Percentiles rank a stretch among this genome's conserved stretches.
Conservation (phyloP, 208 protist genomes). For the Wallacemonas sp. region DNA sequence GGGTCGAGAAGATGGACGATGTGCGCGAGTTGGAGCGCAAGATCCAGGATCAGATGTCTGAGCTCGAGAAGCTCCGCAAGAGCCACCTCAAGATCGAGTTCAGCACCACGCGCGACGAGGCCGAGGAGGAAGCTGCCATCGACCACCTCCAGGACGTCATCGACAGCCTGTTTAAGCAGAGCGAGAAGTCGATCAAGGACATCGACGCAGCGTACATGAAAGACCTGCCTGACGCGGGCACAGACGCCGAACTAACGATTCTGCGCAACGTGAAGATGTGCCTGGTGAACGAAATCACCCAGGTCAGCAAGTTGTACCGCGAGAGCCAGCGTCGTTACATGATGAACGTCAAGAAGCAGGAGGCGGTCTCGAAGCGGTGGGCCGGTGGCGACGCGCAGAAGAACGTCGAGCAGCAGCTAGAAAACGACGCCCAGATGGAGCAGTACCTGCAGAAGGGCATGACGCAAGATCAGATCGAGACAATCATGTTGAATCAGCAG, state of each 20-base stretch:
- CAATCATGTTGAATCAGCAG: constrained; percentile 90
- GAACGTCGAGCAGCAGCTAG: constrained; percentile 84
- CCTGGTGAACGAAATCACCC: constrained; percentile 86
- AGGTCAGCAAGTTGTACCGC: constrained; percentile 86
- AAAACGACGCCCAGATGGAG: constrained; percentile 86
- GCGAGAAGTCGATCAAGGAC: constrained; percentile 74
- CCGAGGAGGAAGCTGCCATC: constrained; percentile 78
- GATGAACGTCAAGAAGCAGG: constrained; percentile 91
- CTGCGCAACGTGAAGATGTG: constrained; percentile 93
- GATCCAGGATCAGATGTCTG: constrained; percentile 73
- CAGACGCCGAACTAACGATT: constrained; percentile 87
- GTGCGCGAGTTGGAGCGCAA: constrained; percentile 63
- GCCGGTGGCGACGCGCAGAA: constrained; percentile 81
- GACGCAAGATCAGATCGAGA: constrained; percentile 93
- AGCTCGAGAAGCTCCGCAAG: constrained; percentile 73
- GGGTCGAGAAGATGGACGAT: constrained; percentile 86
- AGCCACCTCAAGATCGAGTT: constrained; percentile 91
- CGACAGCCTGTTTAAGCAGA: constrained; percentile 87
- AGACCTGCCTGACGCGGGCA: constrained; percentile 83
- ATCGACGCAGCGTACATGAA: constrained; percentile 69
- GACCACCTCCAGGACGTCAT: constrained; percentile 77
- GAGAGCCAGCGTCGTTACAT: constrained; percentile 92
- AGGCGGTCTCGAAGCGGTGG: constrained; percentile 82
- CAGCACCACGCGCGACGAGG: constrained; percentile 80
- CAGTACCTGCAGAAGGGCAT: constrained; percentile 92